Evolutionary conservation across 1,139 yeast species (phyloP).

Genomic region (Geotrichum siamense): DNA sequence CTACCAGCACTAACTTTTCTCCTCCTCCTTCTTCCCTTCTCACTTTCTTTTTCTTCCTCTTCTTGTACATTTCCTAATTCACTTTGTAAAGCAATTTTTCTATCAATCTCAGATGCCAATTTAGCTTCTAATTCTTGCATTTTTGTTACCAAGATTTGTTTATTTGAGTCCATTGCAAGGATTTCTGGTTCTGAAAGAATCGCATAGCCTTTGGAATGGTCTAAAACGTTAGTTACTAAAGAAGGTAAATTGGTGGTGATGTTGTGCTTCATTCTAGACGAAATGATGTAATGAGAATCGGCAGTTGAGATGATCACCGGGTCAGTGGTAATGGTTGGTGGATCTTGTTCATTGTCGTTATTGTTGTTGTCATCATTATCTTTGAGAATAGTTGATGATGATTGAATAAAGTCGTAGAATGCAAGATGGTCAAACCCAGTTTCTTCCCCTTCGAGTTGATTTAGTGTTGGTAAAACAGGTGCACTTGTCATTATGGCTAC

Average conservation of each 20-base stretch:
- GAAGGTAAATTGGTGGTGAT: background rate
- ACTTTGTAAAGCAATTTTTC: background rate
- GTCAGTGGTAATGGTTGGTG: background rate
- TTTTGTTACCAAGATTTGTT: background rate
- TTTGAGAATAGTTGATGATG: background rate
- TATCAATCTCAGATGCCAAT: background rate
- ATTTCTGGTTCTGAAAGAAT: background rate
- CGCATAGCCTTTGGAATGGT: background rate
- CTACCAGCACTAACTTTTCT: background rate
- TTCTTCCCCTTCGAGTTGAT: conserved; percentile 4
- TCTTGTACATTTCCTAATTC: background rate
- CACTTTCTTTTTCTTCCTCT: background rate
- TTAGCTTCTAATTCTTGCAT: conserved; percentile 5
- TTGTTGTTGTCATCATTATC: background rate
- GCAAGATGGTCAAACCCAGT: conserved; percentile 10
- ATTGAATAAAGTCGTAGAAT: conserved; percentile 6
- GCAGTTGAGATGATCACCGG: background rate
- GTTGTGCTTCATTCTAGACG: background rate
- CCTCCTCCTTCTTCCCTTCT: background rate
- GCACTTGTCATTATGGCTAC: no score
- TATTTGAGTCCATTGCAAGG: background rate
- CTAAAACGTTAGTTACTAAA: background rate
- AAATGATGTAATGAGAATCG: no score
- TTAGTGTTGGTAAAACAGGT: conserved; percentile 10
- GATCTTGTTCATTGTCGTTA: background rate